Percentiles rank a stretch among this genome's conserved stretches.
phyloP scores from a whole-genome alignment of 176 grass and related monocot species.

The Eleusine indica region DNA sequence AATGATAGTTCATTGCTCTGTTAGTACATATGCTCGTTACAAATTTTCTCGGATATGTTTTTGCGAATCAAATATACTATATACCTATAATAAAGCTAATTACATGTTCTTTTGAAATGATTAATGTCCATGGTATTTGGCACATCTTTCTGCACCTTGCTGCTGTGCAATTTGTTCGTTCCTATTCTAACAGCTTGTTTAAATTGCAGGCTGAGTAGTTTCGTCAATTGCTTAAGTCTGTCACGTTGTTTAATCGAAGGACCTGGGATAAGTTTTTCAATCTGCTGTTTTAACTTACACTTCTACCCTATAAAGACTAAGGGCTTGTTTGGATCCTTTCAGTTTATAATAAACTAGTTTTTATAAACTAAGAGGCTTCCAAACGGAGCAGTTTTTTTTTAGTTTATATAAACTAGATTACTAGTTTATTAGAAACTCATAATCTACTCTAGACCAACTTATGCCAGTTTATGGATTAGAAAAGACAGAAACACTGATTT shows the following conservation, averaged over 20 bases:
- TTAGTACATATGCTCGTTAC: neutral
- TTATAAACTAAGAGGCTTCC: too few species aligned
- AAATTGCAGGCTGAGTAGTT: slow-evolving; percentile 86
- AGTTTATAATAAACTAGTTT: too few species aligned
- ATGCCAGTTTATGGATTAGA: too few species aligned
- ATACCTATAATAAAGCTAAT: neutral
- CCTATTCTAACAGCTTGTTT: slow-evolving; percentile 32
- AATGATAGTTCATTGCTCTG: neutral
- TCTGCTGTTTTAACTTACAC: slow-evolving; percentile 27
- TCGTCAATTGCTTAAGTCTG: slow-evolving; percentile 90
- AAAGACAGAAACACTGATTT: too few species aligned
- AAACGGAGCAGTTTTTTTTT: too few species aligned
- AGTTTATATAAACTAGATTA: too few species aligned
- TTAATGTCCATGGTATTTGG: slow-evolving; percentile 3
- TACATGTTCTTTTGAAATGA: slow-evolving; percentile 12
- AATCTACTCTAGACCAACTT: too few species aligned
- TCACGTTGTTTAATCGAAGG: slow-evolving; percentile 64
- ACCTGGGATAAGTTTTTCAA: slow-evolving; percentile 15
- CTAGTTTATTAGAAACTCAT: too few species aligned
- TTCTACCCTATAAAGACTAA: neutral
- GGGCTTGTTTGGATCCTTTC: too few species aligned
- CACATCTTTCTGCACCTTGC: slow-evolving; percentile 17
- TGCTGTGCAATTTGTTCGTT: neutral
- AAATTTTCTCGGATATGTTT: neutral
- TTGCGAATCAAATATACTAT: neutral